Base-by-base conservation (phyloP, 1,284 basidiomycete genomes). In the Pseudozyma pruni region DNA sequence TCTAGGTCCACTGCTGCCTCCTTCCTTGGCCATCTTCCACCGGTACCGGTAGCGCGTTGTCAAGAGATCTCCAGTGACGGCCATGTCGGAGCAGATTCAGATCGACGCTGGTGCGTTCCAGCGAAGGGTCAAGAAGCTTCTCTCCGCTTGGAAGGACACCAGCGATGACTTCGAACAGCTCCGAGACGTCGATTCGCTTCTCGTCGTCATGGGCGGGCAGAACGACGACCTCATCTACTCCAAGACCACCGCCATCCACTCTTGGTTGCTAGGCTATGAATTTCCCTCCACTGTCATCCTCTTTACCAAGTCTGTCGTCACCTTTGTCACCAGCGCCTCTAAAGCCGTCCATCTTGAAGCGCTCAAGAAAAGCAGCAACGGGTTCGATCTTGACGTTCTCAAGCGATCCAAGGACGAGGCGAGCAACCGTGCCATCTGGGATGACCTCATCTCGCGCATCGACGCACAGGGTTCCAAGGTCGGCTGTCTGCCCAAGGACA, bases 241-340 rank as follows among this genome's bases (percentile, higher is more conserved):
- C 40, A 77, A 77, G 45, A 73, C 75, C 35, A 59, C 70, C 16
- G 64, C 73, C 29, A 56, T 75, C 3, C 73, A 73, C 54, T 93
- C 92, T 74, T 97, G 93, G 91, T 86, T 98, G 9, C 87, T 98
- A 31, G 95, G 94, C 22, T 98, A 94, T 83, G 95, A 98, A 83
- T 98, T 98, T 80, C 94, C 94, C 0, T 93, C 93, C 0, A 97
- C 94, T 0, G 86, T 98, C 39, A 88, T 94, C 56, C 84, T 95
- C 32, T 90, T 98, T 73, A 87, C 90, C 72, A 74, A 76, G 13
- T 89, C 89, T 75, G 85, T 89, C 50, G 84, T 97, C 27, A 87
- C 86, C 27, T 90, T 97, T 55, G 85, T 97, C 37, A 94, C 92
- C 71, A 95, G 93, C 19, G 88, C 90, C 4, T 91, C 90, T 29